Conservation (phyloP, 352 stramenopile species). For the Elongisporangium undulatum region DNA sequence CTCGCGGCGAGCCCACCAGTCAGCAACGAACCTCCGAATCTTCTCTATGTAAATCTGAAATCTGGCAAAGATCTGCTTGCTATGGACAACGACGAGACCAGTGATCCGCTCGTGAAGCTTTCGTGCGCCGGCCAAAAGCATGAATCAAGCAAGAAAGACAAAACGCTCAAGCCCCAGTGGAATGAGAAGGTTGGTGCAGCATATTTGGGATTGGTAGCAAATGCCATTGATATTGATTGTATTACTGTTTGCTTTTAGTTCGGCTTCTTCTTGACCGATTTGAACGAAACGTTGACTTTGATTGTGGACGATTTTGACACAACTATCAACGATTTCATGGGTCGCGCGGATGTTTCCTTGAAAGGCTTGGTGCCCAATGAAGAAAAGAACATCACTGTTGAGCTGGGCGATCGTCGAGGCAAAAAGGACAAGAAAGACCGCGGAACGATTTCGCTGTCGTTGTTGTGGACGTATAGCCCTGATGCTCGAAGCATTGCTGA, state of each 20-base stretch:
- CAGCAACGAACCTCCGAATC: constrained; percentile 40
- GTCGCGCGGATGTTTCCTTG: constrained; percentile 48
- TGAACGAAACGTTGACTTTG: constrained; percentile 44
- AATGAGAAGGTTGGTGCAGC: constrained; percentile 45
- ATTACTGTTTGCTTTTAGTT: constrained; percentile 19
- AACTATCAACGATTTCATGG: constrained; percentile 83
- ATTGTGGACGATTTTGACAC: constrained; percentile 73
- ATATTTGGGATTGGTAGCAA: background rate
- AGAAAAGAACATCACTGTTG: constrained; percentile 49
- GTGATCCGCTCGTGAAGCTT: constrained; percentile 86
- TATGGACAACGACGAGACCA: constrained; percentile 81
- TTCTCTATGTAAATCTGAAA: constrained; percentile 68
- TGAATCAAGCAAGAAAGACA: constrained; percentile 68
- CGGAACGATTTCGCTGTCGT: constrained; percentile 39
- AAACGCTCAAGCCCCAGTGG: constrained; percentile 68
- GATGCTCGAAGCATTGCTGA: constrained; percentile 49
- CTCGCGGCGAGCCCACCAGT: constrained; percentile 2
- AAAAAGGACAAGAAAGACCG: constrained; percentile 69
- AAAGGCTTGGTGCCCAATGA: constrained; percentile 48
- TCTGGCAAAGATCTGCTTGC: constrained; percentile 76
- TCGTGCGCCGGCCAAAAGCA: constrained; percentile 77
- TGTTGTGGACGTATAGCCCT: constrained; percentile 55
- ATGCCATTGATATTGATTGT: background rate
- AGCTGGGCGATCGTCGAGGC: constrained; percentile 53
- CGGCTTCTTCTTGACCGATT: constrained; percentile 56